phyloP scores from a whole-genome alignment of 2,329 filamentous ascomycete species.

The Cladosporium sp. region DNA sequence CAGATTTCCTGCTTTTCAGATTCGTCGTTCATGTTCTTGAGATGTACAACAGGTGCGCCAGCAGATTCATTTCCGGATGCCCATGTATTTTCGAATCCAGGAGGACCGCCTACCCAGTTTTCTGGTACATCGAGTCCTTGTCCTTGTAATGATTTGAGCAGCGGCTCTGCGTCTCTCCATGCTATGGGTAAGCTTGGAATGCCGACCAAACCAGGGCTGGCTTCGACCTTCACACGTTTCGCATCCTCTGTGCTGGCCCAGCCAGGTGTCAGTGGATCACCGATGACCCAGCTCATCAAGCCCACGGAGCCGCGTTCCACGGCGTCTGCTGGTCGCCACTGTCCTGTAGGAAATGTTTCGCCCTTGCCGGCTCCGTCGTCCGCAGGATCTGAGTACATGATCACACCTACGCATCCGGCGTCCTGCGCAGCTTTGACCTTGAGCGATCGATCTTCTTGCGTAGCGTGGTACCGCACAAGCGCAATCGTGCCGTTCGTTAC shows the following conservation, averaged over 20 bases:
- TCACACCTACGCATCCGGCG: conserved; percentile 80
- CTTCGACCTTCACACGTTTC: conserved; percentile 67
- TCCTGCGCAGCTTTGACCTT: conserved; percentile 90
- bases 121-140: conserved; percentile 69
- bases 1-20: conserved; percentile 80
- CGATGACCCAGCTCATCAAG: conserved; percentile 78
- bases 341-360: conserved; percentile 71
- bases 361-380: conserved; percentile 81
- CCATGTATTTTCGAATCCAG: conserved; percentile 66
- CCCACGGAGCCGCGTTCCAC: conserved; percentile 83
- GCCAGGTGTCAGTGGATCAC: conserved; percentile 90
- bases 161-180: conserved; percentile 81
- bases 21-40: conserved; percentile 88
- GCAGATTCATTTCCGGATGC: conserved; percentile 72
- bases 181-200: conserved; percentile 90
- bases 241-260: conserved; percentile 68
- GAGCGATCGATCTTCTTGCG: conserved; percentile 69
- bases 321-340: conserved; percentile 74
- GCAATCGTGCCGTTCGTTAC: conserved; percentile 78
- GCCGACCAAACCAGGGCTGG: conserved; percentile 71
- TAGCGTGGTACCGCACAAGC: conserved; percentile 77
- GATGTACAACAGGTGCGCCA: conserved; percentile 67
- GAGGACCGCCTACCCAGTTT: conserved; percentile 74
- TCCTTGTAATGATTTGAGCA: conserved; percentile 75
- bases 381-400: conserved; percentile 88